phyloP scores from a whole-genome alignment of 2,329 filamentous ascomycete genomes.

The Aspergillus brasiliensis region DNA sequence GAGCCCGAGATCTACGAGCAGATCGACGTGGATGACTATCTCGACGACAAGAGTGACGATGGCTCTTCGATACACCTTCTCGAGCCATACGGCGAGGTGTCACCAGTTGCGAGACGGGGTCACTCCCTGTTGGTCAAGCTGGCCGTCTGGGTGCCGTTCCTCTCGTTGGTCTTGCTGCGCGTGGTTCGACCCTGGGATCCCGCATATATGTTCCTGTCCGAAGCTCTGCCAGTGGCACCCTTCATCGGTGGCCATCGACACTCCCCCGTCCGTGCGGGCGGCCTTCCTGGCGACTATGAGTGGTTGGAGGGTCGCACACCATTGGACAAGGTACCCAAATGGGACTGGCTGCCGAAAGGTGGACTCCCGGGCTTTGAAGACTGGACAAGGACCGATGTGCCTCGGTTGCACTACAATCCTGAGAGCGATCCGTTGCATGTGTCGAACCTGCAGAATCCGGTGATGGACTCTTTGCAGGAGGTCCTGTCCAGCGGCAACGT shows the following conservation, averaged over 20 bases:
- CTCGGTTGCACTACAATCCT: constrained; percentile 36
- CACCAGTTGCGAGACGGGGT: constrained; percentile 9
- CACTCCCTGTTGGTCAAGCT: constrained; percentile 18
- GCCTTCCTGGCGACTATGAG: constrained; percentile 22
- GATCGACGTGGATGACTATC: constrained; percentile 27
- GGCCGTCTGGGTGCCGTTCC: constrained; percentile 23
- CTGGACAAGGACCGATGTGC: constrained; percentile 18
- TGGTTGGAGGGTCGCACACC: constrained; percentile 24
- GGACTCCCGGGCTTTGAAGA: constrained; percentile 30
- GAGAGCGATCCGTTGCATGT: constrained; percentile 44
- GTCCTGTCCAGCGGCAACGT: constrained; percentile 31
- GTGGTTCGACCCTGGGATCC: constrained; percentile 30
- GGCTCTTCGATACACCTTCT: constrained; percentile 21
- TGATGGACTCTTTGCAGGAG: constrained; percentile 29
- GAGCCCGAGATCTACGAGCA: constrained; percentile 28
- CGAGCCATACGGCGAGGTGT: constrained; percentile 12
- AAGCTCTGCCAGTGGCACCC: constrained; percentile 25
- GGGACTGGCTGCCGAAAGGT: constrained; percentile 29
- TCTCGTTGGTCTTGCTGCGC: constrained; percentile 28
- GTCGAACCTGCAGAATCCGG: constrained; percentile 39
- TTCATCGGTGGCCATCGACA: constrained; percentile 23
- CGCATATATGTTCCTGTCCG: constrained; percentile 31
- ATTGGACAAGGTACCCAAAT: constrained; percentile 21
- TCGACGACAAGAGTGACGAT: constrained; percentile 28
- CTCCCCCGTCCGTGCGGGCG: constrained; percentile 22